phyloP scores from a whole-genome alignment of 192 early-diverging fungal species.

The Allomyces arbusculus region DNA sequence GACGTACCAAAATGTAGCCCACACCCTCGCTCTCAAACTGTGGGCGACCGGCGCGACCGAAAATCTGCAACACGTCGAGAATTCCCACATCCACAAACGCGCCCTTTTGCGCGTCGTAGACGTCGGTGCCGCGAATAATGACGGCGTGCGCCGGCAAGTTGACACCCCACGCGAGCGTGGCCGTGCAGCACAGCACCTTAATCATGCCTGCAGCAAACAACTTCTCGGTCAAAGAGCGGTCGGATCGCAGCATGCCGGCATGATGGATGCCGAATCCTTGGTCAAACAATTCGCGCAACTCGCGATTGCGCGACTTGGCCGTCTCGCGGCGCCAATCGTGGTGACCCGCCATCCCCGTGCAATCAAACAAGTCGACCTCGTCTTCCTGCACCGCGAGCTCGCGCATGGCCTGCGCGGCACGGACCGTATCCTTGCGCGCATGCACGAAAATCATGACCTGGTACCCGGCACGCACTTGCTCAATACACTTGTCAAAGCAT shows the following conservation, averaged over 20 bases:
- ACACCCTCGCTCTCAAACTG: conserved; percentile 81
- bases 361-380: conserved; percentile 39
- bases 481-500: conserved; percentile 65
- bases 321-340: conserved; percentile 35
- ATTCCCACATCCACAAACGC: conserved; percentile 85
- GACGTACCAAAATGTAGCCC: conserved; percentile 53
- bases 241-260: conserved; percentile 81
- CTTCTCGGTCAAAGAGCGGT: conserved; percentile 67
- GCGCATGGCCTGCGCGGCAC: conserved; percentile 61
- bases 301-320: conserved; percentile 52
- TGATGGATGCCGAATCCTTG: conserved; percentile 88
- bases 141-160: conserved; percentile 97
- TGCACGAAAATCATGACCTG: conserved; percentile 99
- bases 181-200: conserved; percentile 82
- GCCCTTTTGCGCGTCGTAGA: conserved; percentile 87
- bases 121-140: conserved; percentile 91
- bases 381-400: conserved; percentile 50
- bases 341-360: conserved; percentile 23
- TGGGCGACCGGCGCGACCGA: conserved; percentile 91
- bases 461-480: conserved; percentile 56
- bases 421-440: conserved; percentile 93
- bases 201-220: conserved; percentile 72
- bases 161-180: conserved; percentile 97
- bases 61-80: conserved; percentile 98
- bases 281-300: conserved; percentile 67